Conservation (phyloP, 73 alveolate species). For the Tetrahymena elliotti region DNA sequence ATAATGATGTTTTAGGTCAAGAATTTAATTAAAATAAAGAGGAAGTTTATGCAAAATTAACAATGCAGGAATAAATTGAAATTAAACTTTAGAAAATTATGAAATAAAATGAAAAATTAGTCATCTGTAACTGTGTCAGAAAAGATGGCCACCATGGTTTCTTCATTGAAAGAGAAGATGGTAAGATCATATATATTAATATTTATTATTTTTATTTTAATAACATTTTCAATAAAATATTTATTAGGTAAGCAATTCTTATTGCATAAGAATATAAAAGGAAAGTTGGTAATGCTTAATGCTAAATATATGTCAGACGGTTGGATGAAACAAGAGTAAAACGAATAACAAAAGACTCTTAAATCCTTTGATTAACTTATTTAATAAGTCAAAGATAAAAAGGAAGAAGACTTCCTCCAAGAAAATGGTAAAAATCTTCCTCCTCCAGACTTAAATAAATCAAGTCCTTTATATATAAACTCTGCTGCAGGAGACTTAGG, state of each 20-base stretch:
- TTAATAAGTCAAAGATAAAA: not conserved
- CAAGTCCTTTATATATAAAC: not conserved
- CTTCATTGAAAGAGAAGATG: not conserved
- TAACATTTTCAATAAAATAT: not conserved
- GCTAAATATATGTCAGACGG: not conserved
- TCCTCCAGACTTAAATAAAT: not conserved
- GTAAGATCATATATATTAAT: not conserved
- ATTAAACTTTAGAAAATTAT: not conserved
- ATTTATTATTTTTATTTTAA: too few relatives aligned
- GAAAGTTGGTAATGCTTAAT: not conserved
- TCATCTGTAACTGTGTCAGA: not conserved
- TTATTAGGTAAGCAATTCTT: not conserved
- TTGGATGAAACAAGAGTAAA: not conserved
- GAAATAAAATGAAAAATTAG: not conserved
- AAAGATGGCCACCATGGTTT: not conserved
- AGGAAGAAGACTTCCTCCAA: not conserved
- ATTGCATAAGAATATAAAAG: not conserved
- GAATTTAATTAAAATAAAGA: not conserved
- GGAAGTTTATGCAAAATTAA: not conserved
- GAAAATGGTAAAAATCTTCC: not conserved
- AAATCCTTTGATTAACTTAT: not conserved
- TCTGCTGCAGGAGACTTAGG: conserved; percentile 44
- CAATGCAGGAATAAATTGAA: not conserved
- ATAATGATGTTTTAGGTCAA: not conserved
- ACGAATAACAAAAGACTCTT: not conserved